phyloP scores from a whole-genome alignment of 306 rosid genomes.

The Ochetophila trinervis region DNA sequence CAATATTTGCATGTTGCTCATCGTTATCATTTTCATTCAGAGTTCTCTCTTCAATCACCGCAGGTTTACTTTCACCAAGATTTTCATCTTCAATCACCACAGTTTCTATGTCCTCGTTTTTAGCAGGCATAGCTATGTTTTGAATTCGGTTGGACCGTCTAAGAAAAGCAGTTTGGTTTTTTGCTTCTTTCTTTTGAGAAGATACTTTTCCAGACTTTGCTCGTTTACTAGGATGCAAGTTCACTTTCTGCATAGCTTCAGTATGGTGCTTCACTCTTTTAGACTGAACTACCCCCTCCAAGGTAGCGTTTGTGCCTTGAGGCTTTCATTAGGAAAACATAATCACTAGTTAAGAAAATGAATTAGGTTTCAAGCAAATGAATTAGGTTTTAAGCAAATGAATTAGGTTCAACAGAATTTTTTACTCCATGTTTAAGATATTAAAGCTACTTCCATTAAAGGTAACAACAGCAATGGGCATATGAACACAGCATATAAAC shows the following conservation, averaged over 20 bases:
- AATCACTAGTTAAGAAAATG: not conserved
- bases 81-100: slow-evolving; percentile 23
- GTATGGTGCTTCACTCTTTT: not conserved
- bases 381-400: no score
- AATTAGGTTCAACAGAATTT: not conserved
- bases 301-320: not conserved
- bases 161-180: slow-evolving; percentile 4
- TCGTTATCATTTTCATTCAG: slow-evolving; percentile 30
- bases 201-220: slow-evolving; percentile 20
- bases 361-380: no score
- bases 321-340: slow-evolving; percentile 2
- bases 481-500: not conserved
- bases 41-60: slow-evolving; percentile 24
- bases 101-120: slow-evolving; percentile 17
- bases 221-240: slow-evolving; percentile 9
- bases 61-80: slow-evolving; percentile 28
- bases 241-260: slow-evolving; percentile 6
- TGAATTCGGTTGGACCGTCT: slow-evolving; percentile 61
- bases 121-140: slow-evolving; percentile 10
- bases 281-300: slow-evolving; percentile 5
- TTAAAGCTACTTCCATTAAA: not conserved
- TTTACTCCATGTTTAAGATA: not conserved
- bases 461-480: not conserved
- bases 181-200: slow-evolving; percentile 24
- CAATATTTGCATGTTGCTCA: not conserved